Conservation (phyloP, 192 early-diverging fungal genomes). For the Coemansia sp. region DNA sequence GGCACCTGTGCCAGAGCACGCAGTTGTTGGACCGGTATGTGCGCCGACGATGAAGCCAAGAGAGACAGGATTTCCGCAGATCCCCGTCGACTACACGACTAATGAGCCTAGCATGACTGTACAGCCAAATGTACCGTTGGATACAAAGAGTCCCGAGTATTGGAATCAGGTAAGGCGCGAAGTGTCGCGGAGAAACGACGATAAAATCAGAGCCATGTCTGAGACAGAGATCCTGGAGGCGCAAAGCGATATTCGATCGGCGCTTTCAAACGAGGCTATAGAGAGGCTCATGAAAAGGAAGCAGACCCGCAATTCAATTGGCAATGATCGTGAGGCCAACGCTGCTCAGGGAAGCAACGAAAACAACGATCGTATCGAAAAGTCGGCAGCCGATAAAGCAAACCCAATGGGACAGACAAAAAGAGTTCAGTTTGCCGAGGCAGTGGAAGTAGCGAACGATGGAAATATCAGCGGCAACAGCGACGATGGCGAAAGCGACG, state of each 20-base stretch:
- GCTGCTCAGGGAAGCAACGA: background rate
- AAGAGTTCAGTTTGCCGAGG: conserved; percentile 26
- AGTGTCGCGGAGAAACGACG: conserved; percentile 51
- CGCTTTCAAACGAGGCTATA: conserved; percentile 64
- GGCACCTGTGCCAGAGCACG: conserved; percentile 44
- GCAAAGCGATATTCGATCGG: conserved; percentile 61
- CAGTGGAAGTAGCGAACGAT: conserved; percentile 14
- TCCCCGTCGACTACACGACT: conserved; percentile 22
- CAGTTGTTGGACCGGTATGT: conserved; percentile 5
- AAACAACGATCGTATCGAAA: background rate
- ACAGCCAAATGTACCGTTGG: background rate
- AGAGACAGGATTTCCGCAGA: conserved; percentile 29
- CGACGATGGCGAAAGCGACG: conserved; percentile 13
- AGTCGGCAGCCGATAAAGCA: background rate
- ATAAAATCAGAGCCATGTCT: conserved; percentile 70
- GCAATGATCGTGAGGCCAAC: background rate
- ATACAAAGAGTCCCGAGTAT: conserved; percentile 1
- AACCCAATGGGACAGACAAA: conserved; percentile 13
- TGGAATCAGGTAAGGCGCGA: conserved; percentile 26
- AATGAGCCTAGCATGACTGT: background rate
- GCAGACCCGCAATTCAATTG: background rate
- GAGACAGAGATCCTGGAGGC: conserved; percentile 69
- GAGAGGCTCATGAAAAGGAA: conserved; percentile 58
- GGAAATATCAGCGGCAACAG: background rate
- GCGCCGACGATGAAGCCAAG: conserved; percentile 25